A percentile compares a stretch with the other conserved stretches of the same genome.
Conservation (phyloP, 2,329 filamentous ascomycete species). For the Alternaria rosae region DNA sequence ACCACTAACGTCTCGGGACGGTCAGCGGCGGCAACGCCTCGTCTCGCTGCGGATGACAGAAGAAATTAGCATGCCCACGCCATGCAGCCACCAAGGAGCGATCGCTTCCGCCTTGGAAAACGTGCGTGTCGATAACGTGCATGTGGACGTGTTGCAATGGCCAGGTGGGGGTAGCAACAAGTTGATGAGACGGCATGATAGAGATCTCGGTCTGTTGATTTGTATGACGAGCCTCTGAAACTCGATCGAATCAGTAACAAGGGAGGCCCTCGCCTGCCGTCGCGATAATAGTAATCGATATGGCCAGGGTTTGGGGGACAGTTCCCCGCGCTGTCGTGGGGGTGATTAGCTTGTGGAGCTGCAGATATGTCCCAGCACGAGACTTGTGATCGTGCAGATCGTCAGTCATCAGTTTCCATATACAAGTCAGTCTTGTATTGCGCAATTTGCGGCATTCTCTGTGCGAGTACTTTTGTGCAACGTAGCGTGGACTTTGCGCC, state of each 20-base stretch:
- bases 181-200: background rate
- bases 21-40: slow-evolving; percentile 22
- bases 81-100: slow-evolving; percentile 14
- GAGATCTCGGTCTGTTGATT: background rate
- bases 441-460: slow-evolving; percentile 2
- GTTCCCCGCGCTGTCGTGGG: slow-evolving; percentile 10
- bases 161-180: slow-evolving; percentile 12
- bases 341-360: slow-evolving; percentile 2
- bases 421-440: background rate
- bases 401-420: background rate
- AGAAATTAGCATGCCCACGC: slow-evolving; percentile 13
- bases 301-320: slow-evolving; percentile 2
- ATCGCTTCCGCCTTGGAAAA: slow-evolving; percentile 10
- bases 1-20: slow-evolving; percentile 21
- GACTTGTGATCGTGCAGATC: background rate
- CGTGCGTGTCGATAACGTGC: slow-evolving; percentile 14
- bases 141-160: slow-evolving; percentile 1
- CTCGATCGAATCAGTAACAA: slow-evolving; percentile 4
- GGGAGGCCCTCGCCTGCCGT: slow-evolving; percentile 1
- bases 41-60: slow-evolving; percentile 13
- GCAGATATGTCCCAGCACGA: slow-evolving; percentile 4
- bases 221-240: slow-evolving; percentile 4
- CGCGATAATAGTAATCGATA: background rate
- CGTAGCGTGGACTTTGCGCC: background rate
- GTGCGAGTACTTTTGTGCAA: background rate